Conservation (phyloP, 345 rosid species). For the Corchorus capsularis region DNA sequence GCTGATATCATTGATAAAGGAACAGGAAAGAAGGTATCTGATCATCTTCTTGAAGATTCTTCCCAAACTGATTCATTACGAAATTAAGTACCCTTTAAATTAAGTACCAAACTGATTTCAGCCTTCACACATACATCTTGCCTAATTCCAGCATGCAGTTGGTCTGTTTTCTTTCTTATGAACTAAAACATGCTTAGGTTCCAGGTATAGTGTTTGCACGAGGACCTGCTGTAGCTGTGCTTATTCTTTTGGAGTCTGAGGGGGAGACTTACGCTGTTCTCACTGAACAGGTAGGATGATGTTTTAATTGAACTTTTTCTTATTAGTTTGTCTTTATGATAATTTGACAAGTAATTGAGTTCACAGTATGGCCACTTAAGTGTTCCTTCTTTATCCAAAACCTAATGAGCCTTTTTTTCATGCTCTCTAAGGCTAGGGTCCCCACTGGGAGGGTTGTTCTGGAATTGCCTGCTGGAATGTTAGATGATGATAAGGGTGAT, state of each 20-base stretch:
- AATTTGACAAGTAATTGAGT: neutral
- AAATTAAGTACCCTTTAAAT: neutral
- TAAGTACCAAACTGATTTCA: too few species aligned
- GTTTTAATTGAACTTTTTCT: neutral
- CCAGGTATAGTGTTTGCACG: slow-evolving; percentile 97
- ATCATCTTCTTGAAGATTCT: slow-evolving; percentile 21
- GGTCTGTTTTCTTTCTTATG: slow-evolving; percentile 13
- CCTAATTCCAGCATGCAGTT: neutral
- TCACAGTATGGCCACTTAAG: neutral
- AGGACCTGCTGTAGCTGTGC: slow-evolving; percentile 90
- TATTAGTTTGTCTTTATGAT: neutral
- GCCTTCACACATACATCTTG: slow-evolving; percentile 3
- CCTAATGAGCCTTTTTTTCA: slow-evolving; percentile 5
- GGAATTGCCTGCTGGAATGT: slow-evolving; percentile 98
- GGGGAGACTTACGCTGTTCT: slow-evolving; percentile 80
- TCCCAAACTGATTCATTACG: neutral
- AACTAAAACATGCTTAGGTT: slow-evolving; percentile 58
- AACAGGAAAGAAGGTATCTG: slow-evolving; percentile 69
- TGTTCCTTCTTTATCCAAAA: slow-evolving; percentile 3
- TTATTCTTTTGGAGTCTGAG: slow-evolving; percentile 72
- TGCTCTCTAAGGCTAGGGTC: slow-evolving; percentile 68
- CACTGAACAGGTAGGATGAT: slow-evolving; percentile 72
- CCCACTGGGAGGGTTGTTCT: slow-evolving; percentile 76
- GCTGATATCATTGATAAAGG: slow-evolving; percentile 69
- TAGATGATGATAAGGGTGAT: slow-evolving; percentile 82